phyloP scores from a whole-genome alignment of 169 alveolate species.

The Plasmodium fragile region DNA sequence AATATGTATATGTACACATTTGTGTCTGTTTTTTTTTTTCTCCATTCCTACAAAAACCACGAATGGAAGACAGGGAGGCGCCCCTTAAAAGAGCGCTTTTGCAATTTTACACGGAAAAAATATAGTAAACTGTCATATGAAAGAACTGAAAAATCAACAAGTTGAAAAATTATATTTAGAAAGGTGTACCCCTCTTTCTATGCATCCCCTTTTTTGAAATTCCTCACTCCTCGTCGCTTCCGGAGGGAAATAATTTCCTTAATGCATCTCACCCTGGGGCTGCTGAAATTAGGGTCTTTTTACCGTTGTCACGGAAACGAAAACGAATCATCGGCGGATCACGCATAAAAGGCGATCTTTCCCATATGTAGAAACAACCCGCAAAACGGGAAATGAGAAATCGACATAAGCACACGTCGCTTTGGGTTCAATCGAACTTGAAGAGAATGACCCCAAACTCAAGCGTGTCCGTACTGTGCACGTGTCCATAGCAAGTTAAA shows the following conservation, averaged over 20 bases:
- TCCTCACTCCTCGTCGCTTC: background rate
- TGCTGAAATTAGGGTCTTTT: background rate
- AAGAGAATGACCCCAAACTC: background rate
- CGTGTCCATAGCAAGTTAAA: background rate
- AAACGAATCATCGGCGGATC: background rate
- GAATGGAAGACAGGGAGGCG: background rate
- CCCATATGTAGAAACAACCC: background rate
- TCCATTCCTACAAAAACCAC: background rate
- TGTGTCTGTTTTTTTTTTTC: background rate
- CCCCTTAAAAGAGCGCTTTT: background rate
- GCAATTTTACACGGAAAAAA: background rate
- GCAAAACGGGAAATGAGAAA: background rate
- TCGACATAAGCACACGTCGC: background rate
- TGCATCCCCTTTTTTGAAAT: background rate
- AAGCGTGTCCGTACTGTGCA: background rate
- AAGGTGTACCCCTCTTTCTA: background rate
- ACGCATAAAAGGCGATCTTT: background rate
- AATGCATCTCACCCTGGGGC: background rate
- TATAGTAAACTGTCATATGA: background rate
- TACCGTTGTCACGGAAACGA: background rate
- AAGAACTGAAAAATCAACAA: background rate
- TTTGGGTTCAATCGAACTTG: background rate
- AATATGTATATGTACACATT: background rate
- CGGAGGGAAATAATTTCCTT: background rate
- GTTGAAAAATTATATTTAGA: background rate